Base-by-base conservation (phyloP, 495 filamentous ascomycete genomes). In the Aspergillus conjunctus region DNA sequence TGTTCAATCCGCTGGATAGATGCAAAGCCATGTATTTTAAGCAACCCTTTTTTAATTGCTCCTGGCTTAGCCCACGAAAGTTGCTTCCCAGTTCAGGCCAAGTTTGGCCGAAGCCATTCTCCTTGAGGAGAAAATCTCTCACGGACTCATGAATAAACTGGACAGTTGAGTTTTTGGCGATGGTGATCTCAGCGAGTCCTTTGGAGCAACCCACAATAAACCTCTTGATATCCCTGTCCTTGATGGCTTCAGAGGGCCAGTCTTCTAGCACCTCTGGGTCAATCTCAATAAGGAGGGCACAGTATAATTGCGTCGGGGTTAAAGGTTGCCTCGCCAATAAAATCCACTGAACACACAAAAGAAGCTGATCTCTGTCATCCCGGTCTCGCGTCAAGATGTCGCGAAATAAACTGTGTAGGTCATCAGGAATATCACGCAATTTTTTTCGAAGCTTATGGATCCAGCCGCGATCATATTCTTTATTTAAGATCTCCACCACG, bases 81-180 rank as follows among this genome's bases (percentile, higher is more conserved):
- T 39, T 39, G 34, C 30, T 73, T 62, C 0, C 34, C 17, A n/a
- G 48, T 0, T 72, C 67, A 12, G 67, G 64, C 74, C 67, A 77
- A 14, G 79, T 7, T 31, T 66, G 51, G 10, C 62, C 32, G 0
- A 80, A 51, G 0, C 79, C 78, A n/a, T 74, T 39, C 34, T 39
- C 68, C 56, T 71, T 68, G 3, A 79, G n/a, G 32, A 81, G 65
- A 34, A 71, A 79, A 57, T 79, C 74, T 30, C 69, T 60, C 12
- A 80, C 78, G 1, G 78, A 79, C 62, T 80, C 76, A 57, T 82
- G 78, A 51, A 81, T 80, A 58, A 81, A 81, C 54, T 80, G 77
- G 30, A 79, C 72, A 17, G 64, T 54, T 1, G 10, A 37, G 2
- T 4, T 32, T 32, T 60, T 58, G 0, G 71, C 62, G 21, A 60